phyloP scores from a whole-genome alignment of 495 filamentous ascomycete genomes.

The Aspergillus panamensis region DNA sequence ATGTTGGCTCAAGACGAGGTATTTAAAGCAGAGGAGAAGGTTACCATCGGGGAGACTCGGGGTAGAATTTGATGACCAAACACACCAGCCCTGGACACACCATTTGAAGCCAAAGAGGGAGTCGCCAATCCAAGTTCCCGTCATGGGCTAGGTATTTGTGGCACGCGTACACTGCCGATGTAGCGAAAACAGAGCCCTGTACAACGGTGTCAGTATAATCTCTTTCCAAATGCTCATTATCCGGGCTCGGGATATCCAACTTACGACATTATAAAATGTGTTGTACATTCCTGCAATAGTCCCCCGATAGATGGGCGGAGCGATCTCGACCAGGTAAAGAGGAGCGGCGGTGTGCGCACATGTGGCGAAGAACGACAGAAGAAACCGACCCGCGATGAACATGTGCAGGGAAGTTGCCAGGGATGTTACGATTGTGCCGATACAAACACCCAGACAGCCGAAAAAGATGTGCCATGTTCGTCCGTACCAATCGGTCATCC shows the following conservation, averaged over 20 bases:
- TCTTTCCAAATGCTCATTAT: background rate
- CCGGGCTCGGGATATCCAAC: constrained; percentile 15
- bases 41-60: constrained; percentile 24
- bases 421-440: constrained; percentile 12
- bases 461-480: constrained; percentile 14
- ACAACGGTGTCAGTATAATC: background rate
- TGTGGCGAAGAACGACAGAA: constrained; percentile 69
- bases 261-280: constrained; percentile 59
- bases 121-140: constrained; percentile 41
- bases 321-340: constrained; percentile 67
- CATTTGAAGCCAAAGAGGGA: constrained; percentile 61
- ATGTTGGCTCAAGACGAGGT: background rate
- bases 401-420: constrained; percentile 27
- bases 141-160: constrained; percentile 23
- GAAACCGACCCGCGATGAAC: constrained; percentile 72
- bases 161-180: constrained; percentile 23
- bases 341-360: constrained; percentile 64
- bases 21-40: background rate
- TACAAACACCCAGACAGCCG: constrained; percentile 16
- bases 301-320: constrained; percentile 65
- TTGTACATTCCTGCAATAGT: constrained; percentile 62
- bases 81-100: constrained; percentile 48
- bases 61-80: constrained; percentile 26
- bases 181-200: constrained; percentile 16
- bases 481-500: constrained; percentile 17